Evolutionary conservation across 2,329 filamentous ascomycete genomes (phyloP).

Genomic region (Pseudocercospora eumusae): DNA sequence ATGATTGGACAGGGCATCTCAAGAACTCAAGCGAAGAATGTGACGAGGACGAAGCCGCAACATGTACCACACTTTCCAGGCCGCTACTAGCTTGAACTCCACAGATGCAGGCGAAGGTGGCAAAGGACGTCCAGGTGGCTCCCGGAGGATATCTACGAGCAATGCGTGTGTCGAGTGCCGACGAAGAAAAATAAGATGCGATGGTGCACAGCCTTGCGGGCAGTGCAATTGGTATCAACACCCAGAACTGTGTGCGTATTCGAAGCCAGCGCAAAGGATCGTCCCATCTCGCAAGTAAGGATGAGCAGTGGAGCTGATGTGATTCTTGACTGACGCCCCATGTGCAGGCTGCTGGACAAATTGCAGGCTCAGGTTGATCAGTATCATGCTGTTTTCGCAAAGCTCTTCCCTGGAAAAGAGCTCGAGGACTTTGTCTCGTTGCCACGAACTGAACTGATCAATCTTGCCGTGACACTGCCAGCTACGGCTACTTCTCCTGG

Average conservation of each 20-base stretch:
- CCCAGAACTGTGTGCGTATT: conserved; percentile 76
- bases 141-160: conserved; percentile 50
- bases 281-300: conserved; percentile 75
- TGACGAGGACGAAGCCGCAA: conserved; percentile 2
- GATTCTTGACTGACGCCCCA: neutral
- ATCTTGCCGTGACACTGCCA: conserved; percentile 48
- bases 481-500: conserved; percentile 41
- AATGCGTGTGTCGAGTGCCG: conserved; percentile 76
- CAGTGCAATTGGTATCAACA: conserved; percentile 81
- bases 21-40: neutral
- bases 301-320: neutral
- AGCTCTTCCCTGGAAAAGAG: conserved; percentile 47
- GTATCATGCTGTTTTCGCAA: conserved; percentile 47
- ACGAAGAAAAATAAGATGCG: conserved; percentile 79
- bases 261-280: conserved; percentile 74
- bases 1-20: neutral
- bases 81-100: conserved; percentile 36
- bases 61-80: conserved; percentile 52
- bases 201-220: conserved; percentile 77
- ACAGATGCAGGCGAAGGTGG: conserved; percentile 40
- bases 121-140: conserved; percentile 43
- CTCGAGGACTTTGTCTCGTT: conserved; percentile 45
- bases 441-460: conserved; percentile 49
- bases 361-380: conserved; percentile 54
- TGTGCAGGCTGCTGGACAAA: conserved; percentile 60